Conservation (phyloP, 176 grass and related monocot genomes). For the Paspalum notatum region DNA sequence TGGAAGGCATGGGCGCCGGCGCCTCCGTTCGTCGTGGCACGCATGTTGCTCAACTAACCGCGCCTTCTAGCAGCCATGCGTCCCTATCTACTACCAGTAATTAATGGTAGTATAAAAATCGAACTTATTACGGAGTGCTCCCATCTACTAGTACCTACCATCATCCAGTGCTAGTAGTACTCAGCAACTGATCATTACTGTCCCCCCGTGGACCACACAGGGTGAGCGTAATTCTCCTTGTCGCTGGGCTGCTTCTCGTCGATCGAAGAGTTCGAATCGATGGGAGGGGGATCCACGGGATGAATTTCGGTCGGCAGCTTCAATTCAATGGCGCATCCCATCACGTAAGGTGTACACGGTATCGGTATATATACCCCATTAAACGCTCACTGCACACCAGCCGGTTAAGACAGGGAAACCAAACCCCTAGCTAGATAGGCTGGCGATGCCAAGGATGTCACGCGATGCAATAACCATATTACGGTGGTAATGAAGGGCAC, state of each 20-base stretch:
- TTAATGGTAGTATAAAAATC: not conserved
- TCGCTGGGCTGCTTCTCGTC: not conserved
- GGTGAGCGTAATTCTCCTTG: not conserved
- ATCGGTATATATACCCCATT: no score
- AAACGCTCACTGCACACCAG: no score
- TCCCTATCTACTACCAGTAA: not conserved
- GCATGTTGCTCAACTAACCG: constrained; percentile 41
- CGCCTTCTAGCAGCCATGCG: not conserved
- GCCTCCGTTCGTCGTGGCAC: not conserved
- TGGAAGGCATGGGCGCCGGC: not conserved
- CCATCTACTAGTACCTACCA: no score
- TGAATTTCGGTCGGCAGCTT: not conserved
- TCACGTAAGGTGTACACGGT: no score
- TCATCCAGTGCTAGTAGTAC: not conserved
- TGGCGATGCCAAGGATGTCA: not conserved
- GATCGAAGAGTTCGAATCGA: not conserved
- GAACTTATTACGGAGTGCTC: no score
- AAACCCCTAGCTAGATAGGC: not conserved
- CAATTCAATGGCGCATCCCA: no score
- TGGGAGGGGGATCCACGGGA: not conserved
- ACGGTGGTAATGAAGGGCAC: constrained; percentile 47
- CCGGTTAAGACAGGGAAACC: not conserved
- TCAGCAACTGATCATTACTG: constrained; percentile 32
- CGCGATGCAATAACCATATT: not conserved
- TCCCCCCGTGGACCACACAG: constrained; percentile 43